Evolutionary conservation across 768 basidiomycete species (phyloP), one percentile per base, ranked within the genome.

Genomic region (Pisolithus microcarpus): DNA sequence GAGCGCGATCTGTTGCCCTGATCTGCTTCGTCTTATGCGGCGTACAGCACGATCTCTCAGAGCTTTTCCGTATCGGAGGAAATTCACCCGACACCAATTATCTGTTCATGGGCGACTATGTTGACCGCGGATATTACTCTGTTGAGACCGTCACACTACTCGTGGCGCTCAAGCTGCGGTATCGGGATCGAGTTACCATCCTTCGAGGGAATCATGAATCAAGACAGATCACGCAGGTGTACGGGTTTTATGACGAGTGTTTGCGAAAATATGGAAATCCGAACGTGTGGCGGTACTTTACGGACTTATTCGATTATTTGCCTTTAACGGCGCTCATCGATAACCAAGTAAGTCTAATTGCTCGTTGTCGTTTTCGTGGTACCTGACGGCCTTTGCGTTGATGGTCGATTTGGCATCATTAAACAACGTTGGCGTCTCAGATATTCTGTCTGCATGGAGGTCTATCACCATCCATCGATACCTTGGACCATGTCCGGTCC

Each of bases 51-150:
- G 96, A 99, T 76, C 87, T 99, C 50, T 95, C 93, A 52, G 96
- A 99, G 69, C 85, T 98, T 38, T 97, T 99, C 73, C 85, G 94
- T 50, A 97, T 98, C 65, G 96, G 96, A 48, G 96, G 96, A 46
- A 95, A 96, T 73, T 95, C 91, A 13, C 96, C 96, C 40, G 93
- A 96, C 71, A 99, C 96, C 58, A 99, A 97, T 73, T 99, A 99
- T 70, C 87, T 99, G 62, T 99, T 98, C 77, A 99, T 99, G 96
- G 96, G 96, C 26, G 96, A 99, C 76, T 99, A 97, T 67, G 96
- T 98, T 61, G 96, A 97, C 75, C 84, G 94, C 64, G 95, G 95
- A 18, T 99, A 97, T 77, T 98, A 97, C 73, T 96, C 93, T 18
- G 95, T 99, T 51, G 96, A 99, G 73, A 99, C 96, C 1, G 94